These are phyloP conservation scores for Poa pratensis DNA, from an alignment of 176 grass and related monocot genomes.

Conservation along the genomic window DNA sequence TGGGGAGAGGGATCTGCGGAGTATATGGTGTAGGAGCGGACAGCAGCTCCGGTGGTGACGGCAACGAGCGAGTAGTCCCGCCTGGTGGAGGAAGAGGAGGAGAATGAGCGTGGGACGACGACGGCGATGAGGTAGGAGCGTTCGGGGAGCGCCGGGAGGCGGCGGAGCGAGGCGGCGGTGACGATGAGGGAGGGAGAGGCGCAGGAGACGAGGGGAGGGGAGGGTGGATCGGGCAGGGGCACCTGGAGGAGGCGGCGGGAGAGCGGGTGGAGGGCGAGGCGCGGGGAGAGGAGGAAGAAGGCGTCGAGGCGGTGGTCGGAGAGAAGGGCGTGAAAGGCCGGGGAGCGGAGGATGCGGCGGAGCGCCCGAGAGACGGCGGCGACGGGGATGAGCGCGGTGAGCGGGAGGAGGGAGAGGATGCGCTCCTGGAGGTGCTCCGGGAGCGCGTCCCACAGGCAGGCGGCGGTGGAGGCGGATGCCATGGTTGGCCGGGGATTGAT, in stretches of 20 bases:
- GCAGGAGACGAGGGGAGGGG: slow-evolving; percentile 45
- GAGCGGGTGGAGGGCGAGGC: slow-evolving; percentile 44
- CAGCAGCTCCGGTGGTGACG: slow-evolving; percentile 12
- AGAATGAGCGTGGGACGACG: slow-evolving; percentile 7
- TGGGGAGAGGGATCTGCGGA: slow-evolving; percentile 28
- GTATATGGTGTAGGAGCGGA: slow-evolving; percentile 36
- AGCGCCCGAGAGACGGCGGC: slow-evolving; percentile 45
- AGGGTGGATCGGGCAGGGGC: neutral
- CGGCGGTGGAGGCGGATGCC: neutral
- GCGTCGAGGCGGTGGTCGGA: slow-evolving; percentile 48
- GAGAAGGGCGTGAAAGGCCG: slow-evolving; percentile 52
- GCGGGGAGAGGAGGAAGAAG: slow-evolving; percentile 40
- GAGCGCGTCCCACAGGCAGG: slow-evolving; percentile 50
- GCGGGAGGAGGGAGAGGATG: slow-evolving; percentile 58
- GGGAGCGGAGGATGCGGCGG: slow-evolving; percentile 45
- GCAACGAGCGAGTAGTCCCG: slow-evolving; percentile 44
- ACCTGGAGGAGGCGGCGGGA: slow-evolving; percentile 18
- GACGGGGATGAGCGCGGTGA: slow-evolving; percentile 48
- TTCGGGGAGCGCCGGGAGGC: slow-evolving; percentile 16
- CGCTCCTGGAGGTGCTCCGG: slow-evolving; percentile 45
- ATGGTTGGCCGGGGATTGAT: slow-evolving; percentile 22
- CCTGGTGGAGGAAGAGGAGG: neutral
- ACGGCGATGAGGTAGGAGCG: slow-evolving; percentile 47
- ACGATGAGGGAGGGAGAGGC: slow-evolving; percentile 19
- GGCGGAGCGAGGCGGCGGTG: neutral